Percentiles rank a stretch among this genome's conserved stretches.
Conservation (phyloP, 2,329 filamentous ascomycete species). For the Stagonosporopsis tanaceti region DNA sequence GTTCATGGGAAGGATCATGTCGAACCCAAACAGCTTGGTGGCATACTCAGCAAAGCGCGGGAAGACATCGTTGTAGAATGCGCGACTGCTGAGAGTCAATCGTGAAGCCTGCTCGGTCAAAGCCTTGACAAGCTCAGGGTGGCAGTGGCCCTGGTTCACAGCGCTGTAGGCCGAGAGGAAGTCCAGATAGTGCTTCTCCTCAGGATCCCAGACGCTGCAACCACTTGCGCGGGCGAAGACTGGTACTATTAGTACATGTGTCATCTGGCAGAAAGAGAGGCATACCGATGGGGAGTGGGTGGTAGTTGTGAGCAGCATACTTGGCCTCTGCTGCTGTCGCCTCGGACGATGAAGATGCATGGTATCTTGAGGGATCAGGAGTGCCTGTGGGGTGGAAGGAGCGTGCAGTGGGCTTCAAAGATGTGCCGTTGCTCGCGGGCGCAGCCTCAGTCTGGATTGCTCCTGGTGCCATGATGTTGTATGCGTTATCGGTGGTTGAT, state of each 20-base stretch:
- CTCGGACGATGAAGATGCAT: constrained; percentile 77
- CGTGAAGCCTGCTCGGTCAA: constrained; percentile 88
- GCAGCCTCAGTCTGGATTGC: constrained; percentile 39
- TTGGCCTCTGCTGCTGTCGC: constrained; percentile 84
- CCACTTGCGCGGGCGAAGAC: constrained; percentile 82
- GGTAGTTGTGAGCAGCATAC: constrained; percentile 97
- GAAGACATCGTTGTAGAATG: constrained; percentile 99
- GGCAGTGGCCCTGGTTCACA: constrained; percentile 97
- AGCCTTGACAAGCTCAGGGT: constrained; percentile 92
- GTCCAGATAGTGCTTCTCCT: constrained; percentile 90
- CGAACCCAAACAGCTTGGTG: constrained; percentile 87
- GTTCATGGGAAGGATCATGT: constrained; percentile 99
- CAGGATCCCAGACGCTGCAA: constrained; percentile 94
- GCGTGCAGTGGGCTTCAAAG: constrained; percentile 49
- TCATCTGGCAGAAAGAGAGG: neutral
- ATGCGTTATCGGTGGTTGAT: constrained; percentile 23
- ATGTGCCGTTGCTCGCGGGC: constrained; percentile 37
- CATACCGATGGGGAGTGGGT: constrained; percentile 83
- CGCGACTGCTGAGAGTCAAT: constrained; percentile 89
- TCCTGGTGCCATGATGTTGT: constrained; percentile 45
- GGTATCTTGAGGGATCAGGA: constrained; percentile 62
- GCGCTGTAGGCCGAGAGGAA: constrained; percentile 98
- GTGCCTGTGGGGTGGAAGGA: constrained; percentile 49
- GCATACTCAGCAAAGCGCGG: constrained; percentile 94
- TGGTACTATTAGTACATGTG: constrained; percentile 26